Evolutionary conservation across 2,329 filamentous ascomycete genomes (phyloP), one percentile per base, ranked within the genome.

Genomic region (Colletotrichum eleusines): DNA sequence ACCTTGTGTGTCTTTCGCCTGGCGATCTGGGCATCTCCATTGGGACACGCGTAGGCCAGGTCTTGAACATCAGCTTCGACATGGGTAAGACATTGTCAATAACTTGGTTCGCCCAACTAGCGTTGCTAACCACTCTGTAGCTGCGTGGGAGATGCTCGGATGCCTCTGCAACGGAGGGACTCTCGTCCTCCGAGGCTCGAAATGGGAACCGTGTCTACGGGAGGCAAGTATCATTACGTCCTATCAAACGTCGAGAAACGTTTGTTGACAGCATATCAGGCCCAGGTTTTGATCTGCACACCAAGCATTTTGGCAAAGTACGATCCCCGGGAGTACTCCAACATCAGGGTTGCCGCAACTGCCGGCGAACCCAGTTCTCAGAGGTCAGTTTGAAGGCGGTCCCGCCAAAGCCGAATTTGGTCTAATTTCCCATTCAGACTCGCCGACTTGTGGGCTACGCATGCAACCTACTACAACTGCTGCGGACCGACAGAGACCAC

Each of bases 401-500:
- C n/a, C 7, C 18, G 8, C 8, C 26, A 11, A 7, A 46, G 16
- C 6, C 20, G 1, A 54, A 3, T 3, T 14, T 5, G 7, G 23
- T 20, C 31, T 20, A 48, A 35, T 3, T 18, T 18, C 23, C 9
- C 1, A 0, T 11, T 20, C 2, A 71, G 72, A 63, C 80, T 90
- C 20, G 87, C 87, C 7, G 87, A 89, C 73, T 78, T 85, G 33
- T 89, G 87, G 88, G 84, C 86, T n/a, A 78, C 81, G 2, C 77
- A 83, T 59, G 82, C 80, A 20, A 82, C 79, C 7, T 86, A 86
- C 74, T 87, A 80, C 81, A 90, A 89, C 77, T 85, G 86, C 73
- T 90, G 87, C 74, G 88, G 88, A 1, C 87, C 88, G 1, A 89
- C 88, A 0, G 88, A 90, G 76, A 86, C 87, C 11, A 89, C 86